These are phyloP conservation scores for Neurospora terricola DNA, from an alignment of 495 filamentous ascomycete genomes.

Conservation along the genomic window DNA sequence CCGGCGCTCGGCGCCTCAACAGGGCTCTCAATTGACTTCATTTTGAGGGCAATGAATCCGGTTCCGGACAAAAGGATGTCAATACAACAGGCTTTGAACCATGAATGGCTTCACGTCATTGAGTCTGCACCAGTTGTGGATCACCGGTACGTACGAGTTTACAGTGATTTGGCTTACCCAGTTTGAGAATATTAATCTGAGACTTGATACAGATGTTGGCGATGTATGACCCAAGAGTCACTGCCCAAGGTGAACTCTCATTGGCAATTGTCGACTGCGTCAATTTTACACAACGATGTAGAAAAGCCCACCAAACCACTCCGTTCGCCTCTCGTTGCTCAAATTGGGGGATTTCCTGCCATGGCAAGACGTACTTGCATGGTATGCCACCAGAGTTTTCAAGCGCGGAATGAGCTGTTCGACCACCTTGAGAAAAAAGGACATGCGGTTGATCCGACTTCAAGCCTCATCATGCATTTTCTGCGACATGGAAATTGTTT, in stretches of 20 bases:
- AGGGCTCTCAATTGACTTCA: neutral
- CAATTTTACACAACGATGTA: neutral
- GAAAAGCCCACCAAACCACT: neutral
- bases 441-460: neutral
- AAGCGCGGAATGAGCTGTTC: neutral
- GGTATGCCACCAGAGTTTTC: neutral
- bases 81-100: neutral
- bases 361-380: neutral
- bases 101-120: neutral
- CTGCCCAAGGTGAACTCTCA: neutral
- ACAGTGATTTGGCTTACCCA: neutral
- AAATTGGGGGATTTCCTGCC: neutral
- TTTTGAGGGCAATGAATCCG: neutral
- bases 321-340: neutral
- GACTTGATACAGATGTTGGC: neutral
- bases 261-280: neutral
- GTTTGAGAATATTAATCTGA: neutral
- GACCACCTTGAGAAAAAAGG: neutral
- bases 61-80: neutral
- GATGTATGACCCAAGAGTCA: neutral
- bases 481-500: too few species aligned
- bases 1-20: accelerated
- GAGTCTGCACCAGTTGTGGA: neutral
- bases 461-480: too few species aligned
- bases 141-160: neutral